Conservation (phyloP, 176 grass and related monocot genomes). For the Themeda triandra region DNA sequence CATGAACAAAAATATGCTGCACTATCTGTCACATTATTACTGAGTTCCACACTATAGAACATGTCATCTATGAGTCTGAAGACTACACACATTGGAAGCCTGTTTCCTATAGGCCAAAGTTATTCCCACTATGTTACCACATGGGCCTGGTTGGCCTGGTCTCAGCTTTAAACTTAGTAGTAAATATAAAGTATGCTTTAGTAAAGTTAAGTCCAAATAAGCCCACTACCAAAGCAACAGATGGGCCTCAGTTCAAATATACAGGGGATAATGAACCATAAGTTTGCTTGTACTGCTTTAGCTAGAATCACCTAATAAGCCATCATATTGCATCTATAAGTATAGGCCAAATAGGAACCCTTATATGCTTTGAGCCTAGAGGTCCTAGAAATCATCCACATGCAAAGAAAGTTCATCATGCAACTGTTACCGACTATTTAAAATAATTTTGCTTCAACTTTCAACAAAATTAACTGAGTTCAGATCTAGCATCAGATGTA, state of each 20-base stretch:
- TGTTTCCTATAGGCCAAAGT: background rate
- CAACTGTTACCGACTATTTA: background rate
- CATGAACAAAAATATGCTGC: background rate
- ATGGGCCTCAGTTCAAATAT: background rate
- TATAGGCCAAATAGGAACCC: background rate
- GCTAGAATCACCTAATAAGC: background rate
- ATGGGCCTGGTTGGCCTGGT: background rate
- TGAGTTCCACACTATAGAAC: background rate
- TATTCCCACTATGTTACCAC: background rate
- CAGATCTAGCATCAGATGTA: background rate
- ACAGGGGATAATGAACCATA: background rate
- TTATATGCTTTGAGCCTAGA: background rate
- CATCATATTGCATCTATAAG: background rate
- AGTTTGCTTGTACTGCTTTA: background rate
- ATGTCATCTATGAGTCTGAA: background rate
- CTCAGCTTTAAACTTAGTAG: slow-evolving; percentile 4
- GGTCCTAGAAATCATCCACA: background rate
- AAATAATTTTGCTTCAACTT: background rate
- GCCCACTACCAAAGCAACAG: background rate
- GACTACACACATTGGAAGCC: background rate
- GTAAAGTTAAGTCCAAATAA: too few species aligned
- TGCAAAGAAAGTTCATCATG: background rate
- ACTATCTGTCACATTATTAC: background rate
- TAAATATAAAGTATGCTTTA: background rate
- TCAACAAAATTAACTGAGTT: background rate